phyloP scores from a whole-genome alignment of 371 early-diverging fungal genomes.

The Mortierella sp. region DNA sequence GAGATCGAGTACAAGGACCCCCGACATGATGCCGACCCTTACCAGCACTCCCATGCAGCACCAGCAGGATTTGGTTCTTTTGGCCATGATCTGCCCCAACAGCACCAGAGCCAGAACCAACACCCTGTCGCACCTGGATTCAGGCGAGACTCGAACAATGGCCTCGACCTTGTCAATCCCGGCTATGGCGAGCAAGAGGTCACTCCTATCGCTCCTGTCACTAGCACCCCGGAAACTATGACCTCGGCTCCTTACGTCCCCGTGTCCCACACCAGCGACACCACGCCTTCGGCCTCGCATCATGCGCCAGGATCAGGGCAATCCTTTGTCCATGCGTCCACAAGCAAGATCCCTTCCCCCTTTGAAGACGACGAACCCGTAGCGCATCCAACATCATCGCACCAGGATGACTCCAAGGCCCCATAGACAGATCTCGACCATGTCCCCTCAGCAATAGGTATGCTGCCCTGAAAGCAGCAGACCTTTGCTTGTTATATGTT shows the following conservation, averaged over 20 bases:
- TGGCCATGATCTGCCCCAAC: constrained; percentile 14
- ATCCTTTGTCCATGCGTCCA: constrained; percentile 35
- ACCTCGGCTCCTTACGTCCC: not conserved
- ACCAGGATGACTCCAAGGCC: constrained; percentile 16
- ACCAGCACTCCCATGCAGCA: constrained; percentile 18
- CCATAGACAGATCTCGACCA: no score
- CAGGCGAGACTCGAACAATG: constrained; percentile 27
- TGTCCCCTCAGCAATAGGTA: no score
- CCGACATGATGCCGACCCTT: constrained; percentile 6
- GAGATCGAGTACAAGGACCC: constrained; percentile 49
- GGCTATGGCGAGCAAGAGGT: constrained; percentile 31
- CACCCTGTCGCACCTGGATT: constrained; percentile 35
- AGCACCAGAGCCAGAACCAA: not conserved
- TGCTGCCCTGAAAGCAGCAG: no score
- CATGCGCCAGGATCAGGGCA: constrained; percentile 20
- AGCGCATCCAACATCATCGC: not conserved
- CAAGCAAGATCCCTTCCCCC: constrained; percentile 36
- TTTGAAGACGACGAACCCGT: constrained; percentile 33
- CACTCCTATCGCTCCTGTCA: not conserved
- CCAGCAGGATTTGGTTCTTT: constrained; percentile 27
- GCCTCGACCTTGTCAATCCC: constrained; percentile 32
- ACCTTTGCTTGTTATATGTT: no score
- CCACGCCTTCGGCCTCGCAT: not conserved
- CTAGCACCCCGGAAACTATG: not conserved
- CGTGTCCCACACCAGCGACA: constrained; percentile 3